A percentile compares a stretch with the other conserved stretches of the same genome.
Evolutionary conservation across 2,329 filamentous ascomycete genomes (phyloP).

Genomic region (Podosphaera aphanis): DNA sequence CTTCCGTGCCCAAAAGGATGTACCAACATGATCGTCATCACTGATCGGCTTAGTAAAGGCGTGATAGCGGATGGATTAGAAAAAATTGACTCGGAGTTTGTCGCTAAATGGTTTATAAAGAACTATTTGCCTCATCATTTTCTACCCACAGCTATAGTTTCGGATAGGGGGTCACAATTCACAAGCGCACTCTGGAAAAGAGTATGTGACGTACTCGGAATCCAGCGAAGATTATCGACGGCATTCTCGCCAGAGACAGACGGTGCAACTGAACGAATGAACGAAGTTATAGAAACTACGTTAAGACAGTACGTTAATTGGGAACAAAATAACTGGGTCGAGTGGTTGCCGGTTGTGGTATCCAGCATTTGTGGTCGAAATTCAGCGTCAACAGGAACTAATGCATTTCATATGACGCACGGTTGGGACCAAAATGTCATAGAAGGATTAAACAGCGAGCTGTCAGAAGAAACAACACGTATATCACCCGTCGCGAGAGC

Average conservation of each 20-base stretch:
- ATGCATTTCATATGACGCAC: background rate
- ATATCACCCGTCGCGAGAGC: too few relatives aligned
- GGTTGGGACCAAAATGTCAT: background rate
- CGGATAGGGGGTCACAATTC: too few relatives aligned
- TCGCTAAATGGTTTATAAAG: background rate
- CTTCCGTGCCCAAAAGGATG: background rate
- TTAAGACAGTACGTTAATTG: slow-evolving; percentile 2
- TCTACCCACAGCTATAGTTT: too few relatives aligned
- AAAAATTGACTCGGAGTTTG: background rate
- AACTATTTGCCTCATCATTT: too few relatives aligned
- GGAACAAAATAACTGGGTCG: slow-evolving; percentile 2
- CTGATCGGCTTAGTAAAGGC: background rate
- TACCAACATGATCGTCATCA: background rate
- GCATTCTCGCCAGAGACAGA: slow-evolving; percentile 3
- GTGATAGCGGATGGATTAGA: background rate
- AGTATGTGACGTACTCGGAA: background rate
- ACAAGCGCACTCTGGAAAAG: too few relatives aligned
- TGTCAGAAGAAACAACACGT: background rate
- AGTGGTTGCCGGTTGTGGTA: background rate
- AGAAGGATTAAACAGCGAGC: background rate
- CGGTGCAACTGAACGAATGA: slow-evolving; percentile 1
- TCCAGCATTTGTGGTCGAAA: background rate
- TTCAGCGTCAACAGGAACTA: background rate
- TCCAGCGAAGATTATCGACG: slow-evolving; percentile 2
- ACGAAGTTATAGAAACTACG: slow-evolving; percentile 1